Conservation (phyloP, 768 basidiomycete genomes). For the Tubosaeta sp. region DNA sequence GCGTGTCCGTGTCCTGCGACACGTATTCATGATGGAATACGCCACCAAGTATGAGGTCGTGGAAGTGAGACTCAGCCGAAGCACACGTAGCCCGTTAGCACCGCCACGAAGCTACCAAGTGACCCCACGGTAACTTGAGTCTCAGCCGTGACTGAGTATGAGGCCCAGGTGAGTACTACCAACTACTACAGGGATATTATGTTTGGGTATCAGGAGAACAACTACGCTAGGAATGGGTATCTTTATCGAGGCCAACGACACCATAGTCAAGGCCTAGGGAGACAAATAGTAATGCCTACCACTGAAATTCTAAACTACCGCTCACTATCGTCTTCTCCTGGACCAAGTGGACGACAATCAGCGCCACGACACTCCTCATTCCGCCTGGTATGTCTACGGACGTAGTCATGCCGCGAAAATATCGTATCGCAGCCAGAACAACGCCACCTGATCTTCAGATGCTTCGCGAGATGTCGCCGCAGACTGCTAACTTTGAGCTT, state of each 20-base stretch:
- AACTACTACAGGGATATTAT: neutral
- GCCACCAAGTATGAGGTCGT: neutral
- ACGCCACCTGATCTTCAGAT: slow-evolving; percentile 11
- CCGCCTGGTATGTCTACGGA: slow-evolving; percentile 7
- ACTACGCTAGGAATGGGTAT: neutral
- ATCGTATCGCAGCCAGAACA: slow-evolving; percentile 6
- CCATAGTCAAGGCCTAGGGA: neutral
- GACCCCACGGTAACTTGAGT: neutral
- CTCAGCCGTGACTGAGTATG: neutral
- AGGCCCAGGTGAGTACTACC: neutral
- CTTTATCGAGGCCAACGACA: neutral
- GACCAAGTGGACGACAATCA: neutral
- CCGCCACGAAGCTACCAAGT: neutral
- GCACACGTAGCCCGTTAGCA: neutral
- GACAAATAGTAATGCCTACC: neutral
- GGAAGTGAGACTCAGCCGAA: neutral
- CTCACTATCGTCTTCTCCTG: neutral
- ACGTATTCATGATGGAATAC: slow-evolving; percentile 14
- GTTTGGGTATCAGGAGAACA: neutral
- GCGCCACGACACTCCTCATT: slow-evolving; percentile 4
- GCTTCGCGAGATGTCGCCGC: slow-evolving; percentile 5
- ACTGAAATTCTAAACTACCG: neutral
- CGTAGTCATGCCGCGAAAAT: slow-evolving; percentile 8
- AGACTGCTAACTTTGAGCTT: slow-evolving; percentile 10
- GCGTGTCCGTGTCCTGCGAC: slow-evolving; percentile 24